Evolutionary conservation across 257 asterid genomes (phyloP).

Genomic region (Nyctanthes arbortristis): DNA sequence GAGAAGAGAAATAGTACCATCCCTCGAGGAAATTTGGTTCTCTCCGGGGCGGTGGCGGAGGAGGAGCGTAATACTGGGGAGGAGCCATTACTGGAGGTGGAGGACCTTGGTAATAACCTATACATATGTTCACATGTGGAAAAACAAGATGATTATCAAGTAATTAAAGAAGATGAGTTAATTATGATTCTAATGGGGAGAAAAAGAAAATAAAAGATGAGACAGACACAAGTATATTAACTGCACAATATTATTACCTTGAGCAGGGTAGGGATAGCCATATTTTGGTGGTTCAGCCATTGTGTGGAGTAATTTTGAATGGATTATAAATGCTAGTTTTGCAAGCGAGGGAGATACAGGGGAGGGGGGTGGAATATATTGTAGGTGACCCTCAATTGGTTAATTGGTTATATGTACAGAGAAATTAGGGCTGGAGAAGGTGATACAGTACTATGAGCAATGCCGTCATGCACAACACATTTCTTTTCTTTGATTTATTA

Average conservation of each 20-base stretch:
- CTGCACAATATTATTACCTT: constrained; percentile 41
- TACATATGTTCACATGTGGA: too few species aligned
- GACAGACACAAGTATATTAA: too few species aligned
- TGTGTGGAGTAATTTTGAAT: too few species aligned
- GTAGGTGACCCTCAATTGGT: too few species aligned
- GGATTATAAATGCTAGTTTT: too few species aligned
- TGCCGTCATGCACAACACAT: too few species aligned
- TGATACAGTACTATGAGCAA: too few species aligned
- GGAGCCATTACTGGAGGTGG: constrained; percentile 94
- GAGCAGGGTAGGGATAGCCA: constrained; percentile 75
- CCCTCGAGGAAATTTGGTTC: constrained; percentile 73
- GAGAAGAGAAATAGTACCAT: constrained; percentile 37
- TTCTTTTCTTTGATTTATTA: too few species aligned
- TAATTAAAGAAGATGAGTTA: neutral
- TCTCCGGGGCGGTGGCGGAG: constrained; percentile 78
- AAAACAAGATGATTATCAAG: neutral
- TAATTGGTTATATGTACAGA: too few species aligned
- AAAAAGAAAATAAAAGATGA: neutral
- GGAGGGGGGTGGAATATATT: too few species aligned
- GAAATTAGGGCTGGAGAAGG: too few species aligned
- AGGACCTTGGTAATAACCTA: constrained; percentile 85
- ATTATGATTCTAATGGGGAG: neutral
- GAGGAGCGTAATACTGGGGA: constrained; percentile 75
- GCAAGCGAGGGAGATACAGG: too few species aligned
- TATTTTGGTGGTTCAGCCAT: constrained; percentile 79